Percentiles rank a stretch among this genome's conserved stretches.
These are phyloP conservation scores for Pelargonium cotyledonis DNA, from an alignment of 441 rosid genomes.

Conservation along the genomic window DNA sequence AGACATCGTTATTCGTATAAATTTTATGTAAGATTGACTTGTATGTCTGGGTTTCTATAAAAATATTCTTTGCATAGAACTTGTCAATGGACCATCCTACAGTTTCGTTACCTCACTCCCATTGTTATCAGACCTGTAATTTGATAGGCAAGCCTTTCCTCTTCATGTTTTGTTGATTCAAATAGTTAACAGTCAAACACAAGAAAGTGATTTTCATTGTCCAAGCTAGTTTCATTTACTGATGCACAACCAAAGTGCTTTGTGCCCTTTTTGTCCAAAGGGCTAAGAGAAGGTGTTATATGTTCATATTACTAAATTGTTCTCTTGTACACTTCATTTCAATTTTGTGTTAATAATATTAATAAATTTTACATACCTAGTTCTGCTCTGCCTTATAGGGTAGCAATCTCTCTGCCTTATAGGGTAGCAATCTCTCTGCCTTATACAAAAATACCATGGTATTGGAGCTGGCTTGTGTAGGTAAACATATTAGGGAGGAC, in stretches of 20 bases:
- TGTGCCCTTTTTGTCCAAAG: too few species aligned
- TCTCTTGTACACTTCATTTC: neutral
- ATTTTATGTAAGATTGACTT: neutral
- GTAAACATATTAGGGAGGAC: too few species aligned
- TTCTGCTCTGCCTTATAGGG: neutral
- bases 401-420: neutral
- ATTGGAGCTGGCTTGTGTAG: too few species aligned
- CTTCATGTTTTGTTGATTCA: neutral
- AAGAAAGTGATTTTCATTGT: too few species aligned
- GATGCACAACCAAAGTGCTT: too few species aligned
- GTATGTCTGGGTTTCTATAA: neutral
- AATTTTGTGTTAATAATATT: slow-evolving; percentile 1
- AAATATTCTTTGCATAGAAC: neutral
- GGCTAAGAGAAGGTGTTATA: neutral
- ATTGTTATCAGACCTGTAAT: neutral
- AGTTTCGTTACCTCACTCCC: neutral
- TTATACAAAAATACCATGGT: too few species aligned
- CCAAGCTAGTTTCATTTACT: too few species aligned
- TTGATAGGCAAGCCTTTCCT: neutral
- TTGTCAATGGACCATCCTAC: neutral
- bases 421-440: too few species aligned
- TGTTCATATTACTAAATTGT: neutral
- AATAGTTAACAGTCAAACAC: too few species aligned
- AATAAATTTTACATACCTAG: neutral
- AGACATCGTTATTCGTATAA: neutral